Percentiles rank a stretch among this genome's conserved stretches.
Evolutionary conservation across 164 flowering plant genomes (phyloP).

Genomic region (Vitis cinerea): DNA sequence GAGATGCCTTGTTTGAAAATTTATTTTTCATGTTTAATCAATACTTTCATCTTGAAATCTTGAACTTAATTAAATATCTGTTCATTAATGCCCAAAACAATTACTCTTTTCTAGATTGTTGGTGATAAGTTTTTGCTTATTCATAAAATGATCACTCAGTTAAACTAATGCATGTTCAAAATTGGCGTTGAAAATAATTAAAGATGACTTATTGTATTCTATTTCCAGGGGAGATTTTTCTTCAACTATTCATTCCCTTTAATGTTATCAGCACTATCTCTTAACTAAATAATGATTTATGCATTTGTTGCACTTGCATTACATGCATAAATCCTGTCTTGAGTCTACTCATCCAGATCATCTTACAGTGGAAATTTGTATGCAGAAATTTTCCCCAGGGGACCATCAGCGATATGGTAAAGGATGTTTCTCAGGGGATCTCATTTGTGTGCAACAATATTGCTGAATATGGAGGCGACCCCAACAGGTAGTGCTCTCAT

Average conservation of each 20-base stretch:
- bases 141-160: neutral
- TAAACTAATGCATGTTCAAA: neutral
- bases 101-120: neutral
- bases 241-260: neutral
- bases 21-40: too few species aligned
- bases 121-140: neutral
- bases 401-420: slow-evolving; percentile 91
- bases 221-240: neutral
- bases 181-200: neutral
- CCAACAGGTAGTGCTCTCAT: slow-evolving; percentile 55
- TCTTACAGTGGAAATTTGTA: slow-evolving; percentile 15
- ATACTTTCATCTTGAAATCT: too few species aligned
- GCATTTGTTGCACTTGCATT: neutral
- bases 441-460: slow-evolving; percentile 83
- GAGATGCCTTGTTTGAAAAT: too few species aligned
- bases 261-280: neutral
- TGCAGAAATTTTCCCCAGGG: slow-evolving; percentile 97
- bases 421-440: slow-evolving; percentile 81
- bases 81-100: neutral
- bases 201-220: neutral
- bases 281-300: neutral
- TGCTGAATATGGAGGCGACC: slow-evolving; percentile 95
- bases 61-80: neutral
- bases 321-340: neutral
- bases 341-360: neutral